Conservation (phyloP, 495 filamentous ascomycete genomes). For the Neurospora sublineolata region DNA sequence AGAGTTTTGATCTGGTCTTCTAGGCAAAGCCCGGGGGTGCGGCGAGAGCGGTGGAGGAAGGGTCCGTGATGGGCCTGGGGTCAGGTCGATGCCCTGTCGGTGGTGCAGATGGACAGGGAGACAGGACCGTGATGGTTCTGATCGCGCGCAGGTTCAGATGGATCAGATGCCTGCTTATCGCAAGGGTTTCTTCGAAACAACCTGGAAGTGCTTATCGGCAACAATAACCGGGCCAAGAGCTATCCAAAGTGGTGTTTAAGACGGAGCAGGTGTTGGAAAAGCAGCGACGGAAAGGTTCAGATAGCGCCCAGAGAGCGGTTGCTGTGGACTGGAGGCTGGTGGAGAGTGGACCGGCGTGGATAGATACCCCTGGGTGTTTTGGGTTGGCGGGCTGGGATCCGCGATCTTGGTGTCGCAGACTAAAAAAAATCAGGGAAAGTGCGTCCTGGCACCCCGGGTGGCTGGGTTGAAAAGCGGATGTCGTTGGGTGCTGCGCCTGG, state of each 20-base stretch:
- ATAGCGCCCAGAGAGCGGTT: not conserved
- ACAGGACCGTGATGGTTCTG: not conserved
- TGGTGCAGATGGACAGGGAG: not conserved
- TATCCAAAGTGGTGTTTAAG: not conserved
- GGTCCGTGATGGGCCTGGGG: slow-evolving; percentile 5
- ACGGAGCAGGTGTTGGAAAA: not conserved
- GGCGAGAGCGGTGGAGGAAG: not conserved
- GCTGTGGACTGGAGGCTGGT: not conserved
- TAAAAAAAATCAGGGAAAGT: slow-evolving; percentile 14
- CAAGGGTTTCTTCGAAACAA: not conserved
- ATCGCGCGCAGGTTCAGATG: not conserved
- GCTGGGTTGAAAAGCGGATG: not conserved
- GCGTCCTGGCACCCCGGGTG: not conserved
- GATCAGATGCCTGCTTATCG: not conserved
- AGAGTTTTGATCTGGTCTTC: slow-evolving; percentile 15
- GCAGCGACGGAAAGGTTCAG: not conserved
- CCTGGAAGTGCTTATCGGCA: not conserved
- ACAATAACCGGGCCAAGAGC: not conserved
- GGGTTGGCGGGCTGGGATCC: slow-evolving; percentile 1
- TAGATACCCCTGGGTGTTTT: not conserved
- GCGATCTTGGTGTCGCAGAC: slow-evolving; percentile 8
- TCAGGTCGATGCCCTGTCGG: not conserved
- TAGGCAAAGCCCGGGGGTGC: slow-evolving; percentile 1
- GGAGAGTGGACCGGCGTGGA: not conserved
- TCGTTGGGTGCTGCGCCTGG: not conserved